Evolutionary conservation across 208 protist species (phyloP).

Genomic region (Trypanosoma grayi): DNA sequence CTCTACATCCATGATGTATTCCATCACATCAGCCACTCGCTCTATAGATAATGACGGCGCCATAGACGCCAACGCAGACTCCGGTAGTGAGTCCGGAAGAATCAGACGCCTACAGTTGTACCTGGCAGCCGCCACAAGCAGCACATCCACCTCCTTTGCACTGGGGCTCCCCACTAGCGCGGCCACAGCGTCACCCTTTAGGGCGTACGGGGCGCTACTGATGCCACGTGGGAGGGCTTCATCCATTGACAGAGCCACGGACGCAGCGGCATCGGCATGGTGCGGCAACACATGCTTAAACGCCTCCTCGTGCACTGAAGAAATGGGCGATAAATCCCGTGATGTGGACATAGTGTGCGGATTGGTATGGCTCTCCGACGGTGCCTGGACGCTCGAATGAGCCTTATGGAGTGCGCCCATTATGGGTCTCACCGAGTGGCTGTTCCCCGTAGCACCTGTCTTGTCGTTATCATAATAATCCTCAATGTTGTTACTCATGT

Average conservation of each 20-base stretch:
- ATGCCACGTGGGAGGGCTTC: background rate
- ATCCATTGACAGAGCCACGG: background rate
- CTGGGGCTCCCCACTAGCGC: slow-evolving; percentile 42
- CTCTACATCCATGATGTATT: slow-evolving; percentile 34
- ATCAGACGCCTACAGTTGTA: slow-evolving; percentile 64
- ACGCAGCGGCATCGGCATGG: background rate
- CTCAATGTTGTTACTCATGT: no score
- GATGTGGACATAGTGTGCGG: slow-evolving; percentile 21
- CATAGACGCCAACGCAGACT: slow-evolving; percentile 27
- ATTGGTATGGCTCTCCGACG: slow-evolving; percentile 15
- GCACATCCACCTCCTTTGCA: slow-evolving; percentile 46
- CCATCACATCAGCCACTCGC: slow-evolving; percentile 48
- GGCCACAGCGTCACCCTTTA: slow-evolving; percentile 54
- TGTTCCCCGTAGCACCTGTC: background rate
- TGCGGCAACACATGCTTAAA: background rate
- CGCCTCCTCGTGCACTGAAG: slow-evolving; percentile 6
- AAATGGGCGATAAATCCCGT: slow-evolving; percentile 19
- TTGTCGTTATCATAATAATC: background rate
- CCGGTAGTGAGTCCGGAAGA: slow-evolving; percentile 39
- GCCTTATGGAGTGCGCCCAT: background rate
- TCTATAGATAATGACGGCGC: slow-evolving; percentile 46
- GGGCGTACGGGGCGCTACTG: slow-evolving; percentile 11
- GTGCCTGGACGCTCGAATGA: background rate
- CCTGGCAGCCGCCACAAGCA: slow-evolving; percentile 51
- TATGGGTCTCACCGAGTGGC: background rate